A percentile compares a stretch with the other conserved stretches of the same genome.
phyloP scores from a whole-genome alignment of 768 basidiomycete species.

The Collybia sordida region DNA sequence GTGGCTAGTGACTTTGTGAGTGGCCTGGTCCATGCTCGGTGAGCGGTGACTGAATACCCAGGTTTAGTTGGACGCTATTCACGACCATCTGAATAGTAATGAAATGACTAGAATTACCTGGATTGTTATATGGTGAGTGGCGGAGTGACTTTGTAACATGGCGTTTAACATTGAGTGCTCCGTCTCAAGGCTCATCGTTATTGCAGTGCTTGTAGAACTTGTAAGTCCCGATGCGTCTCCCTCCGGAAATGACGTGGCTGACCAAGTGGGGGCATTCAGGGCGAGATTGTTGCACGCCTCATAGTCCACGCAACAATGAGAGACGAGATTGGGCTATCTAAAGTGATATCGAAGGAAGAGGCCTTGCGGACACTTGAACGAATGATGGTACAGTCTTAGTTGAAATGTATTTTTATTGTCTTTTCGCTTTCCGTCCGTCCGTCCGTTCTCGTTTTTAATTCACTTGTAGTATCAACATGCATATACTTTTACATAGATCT shows the following conservation, averaged over 20 bases:
- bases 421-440: too few relatives aligned
- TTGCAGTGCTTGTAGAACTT: constrained; percentile 85
- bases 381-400: constrained; percentile 28
- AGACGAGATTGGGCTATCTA: constrained; percentile 10
- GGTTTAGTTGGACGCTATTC: constrained; percentile 88
- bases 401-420: neutral
- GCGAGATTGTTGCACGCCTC: constrained; percentile 79
- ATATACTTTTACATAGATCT: too few relatives aligned
- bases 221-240: constrained; percentile 37
- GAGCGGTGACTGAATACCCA: constrained; percentile 22
- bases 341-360: constrained; percentile 34
- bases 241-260: neutral
- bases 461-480: too few relatives aligned
- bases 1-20: constrained; percentile 88
- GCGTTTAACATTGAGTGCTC: constrained; percentile 18
- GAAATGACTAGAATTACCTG: constrained; percentile 89
- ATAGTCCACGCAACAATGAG: constrained; percentile 62
- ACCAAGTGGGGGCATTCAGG: constrained; percentile 36
- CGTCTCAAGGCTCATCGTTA: constrained; percentile 75
- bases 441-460: too few relatives aligned
- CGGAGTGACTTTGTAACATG: constrained; percentile 14
- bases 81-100: constrained; percentile 87
- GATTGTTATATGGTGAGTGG: constrained; percentile 46
- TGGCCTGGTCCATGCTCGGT: constrained; percentile 12
- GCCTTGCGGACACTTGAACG: constrained; percentile 40